Base-by-base conservation (phyloP, 2,329 filamentous ascomycete species). In the Magnaporthales sp. region DNA sequence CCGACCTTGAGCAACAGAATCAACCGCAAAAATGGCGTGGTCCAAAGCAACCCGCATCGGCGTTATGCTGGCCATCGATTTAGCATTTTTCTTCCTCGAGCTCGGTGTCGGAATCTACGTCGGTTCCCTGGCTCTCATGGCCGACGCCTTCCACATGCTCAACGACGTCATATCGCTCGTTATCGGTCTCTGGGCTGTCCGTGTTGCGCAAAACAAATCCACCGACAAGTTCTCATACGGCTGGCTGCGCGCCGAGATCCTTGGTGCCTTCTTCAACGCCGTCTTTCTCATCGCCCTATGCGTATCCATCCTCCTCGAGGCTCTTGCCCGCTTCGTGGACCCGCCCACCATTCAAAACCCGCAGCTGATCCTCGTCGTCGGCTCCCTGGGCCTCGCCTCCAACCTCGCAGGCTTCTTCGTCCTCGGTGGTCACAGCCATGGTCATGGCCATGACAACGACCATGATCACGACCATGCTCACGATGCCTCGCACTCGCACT, bases 61-160 rank as follows among this genome's bases (percentile, higher is more conserved):
- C 79, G 90, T 97, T 77, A 91, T 99, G 84, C 88, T 99, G 76
- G 90, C 82, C 70, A 96, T 99, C 75, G 94, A 98, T 79, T 84
- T 89, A 65, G 84, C 86, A 56, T 99, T 99, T 81, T 97, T 99
- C 80, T 79, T 97, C 63, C 81, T 98, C 67, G 95, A 99, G 79
- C 80, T 99, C 69, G 87, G 90, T 67, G 88, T 90, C 69, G 94
- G 95, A 69, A 92, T 97, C 81, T 81, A 89, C 70, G 92, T 96
- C 68, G 90, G 93, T 75, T 98, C 95, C 22, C 86, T 99, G 72
- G 95, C 95, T 51, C 85, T 99, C 68, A 93, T 96, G 75, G 95
- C 95, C 66, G 95, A 99, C 81, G 93, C 95, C 68, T 99, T 99
- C 78, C 95, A 99, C 80, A 99, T 99, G 95, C 84, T 99, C 68